Base-by-base conservation (phyloP, 495 filamentous ascomycete genomes). In the Hypoxylon lienhwacheense region DNA sequence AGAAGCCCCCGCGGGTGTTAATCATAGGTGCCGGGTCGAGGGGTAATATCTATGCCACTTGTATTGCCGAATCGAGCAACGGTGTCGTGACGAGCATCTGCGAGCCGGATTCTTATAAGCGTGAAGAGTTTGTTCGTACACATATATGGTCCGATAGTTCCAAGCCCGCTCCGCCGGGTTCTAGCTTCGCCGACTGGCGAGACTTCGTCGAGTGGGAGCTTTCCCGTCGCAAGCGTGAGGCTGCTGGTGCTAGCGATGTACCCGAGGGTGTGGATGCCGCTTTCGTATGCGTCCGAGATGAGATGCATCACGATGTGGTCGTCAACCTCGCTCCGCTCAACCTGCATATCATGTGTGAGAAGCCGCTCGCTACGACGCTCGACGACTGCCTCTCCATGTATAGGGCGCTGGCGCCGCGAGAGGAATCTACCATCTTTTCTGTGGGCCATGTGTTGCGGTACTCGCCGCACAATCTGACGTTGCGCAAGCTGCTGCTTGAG, bases 321-420 rank as follows among this genome's bases (percentile, higher is more conserved):
- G 70, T 80, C 10, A 85, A 79, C 0, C 74, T 95, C 22, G 83
- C 85, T 2, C 77, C 79, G 2, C 74, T 95, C 0, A 73, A 79
- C 4, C 69, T 93, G 19, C 90, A 96, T 66, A 83, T 97, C 45
- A 86, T 97, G 73, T 92, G 90, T 73, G 95, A 98, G 74, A 98
- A 98, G 69, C 93, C 93, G 0, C 74, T 98, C 12, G 88, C 89
- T 1, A 88, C 88, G 1, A 88, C 78, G 0, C 73, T 97, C 10
- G 56, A 75, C 16, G 89, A 91, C 43, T 96, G 90, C 66, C 68
- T 92, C 5, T 69, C 70, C 11, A 89, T 96, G 42, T 88, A 89
- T 60, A 71, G 76, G 7, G 76, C 83, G 1, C 57, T 88, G 17
- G 51, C 62, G 10, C 60, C 60, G 0, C 55, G 73, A 24, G 60